Conservation (phyloP, 1,139 yeast genomes). For the Arxiozyma slooffiae region DNA sequence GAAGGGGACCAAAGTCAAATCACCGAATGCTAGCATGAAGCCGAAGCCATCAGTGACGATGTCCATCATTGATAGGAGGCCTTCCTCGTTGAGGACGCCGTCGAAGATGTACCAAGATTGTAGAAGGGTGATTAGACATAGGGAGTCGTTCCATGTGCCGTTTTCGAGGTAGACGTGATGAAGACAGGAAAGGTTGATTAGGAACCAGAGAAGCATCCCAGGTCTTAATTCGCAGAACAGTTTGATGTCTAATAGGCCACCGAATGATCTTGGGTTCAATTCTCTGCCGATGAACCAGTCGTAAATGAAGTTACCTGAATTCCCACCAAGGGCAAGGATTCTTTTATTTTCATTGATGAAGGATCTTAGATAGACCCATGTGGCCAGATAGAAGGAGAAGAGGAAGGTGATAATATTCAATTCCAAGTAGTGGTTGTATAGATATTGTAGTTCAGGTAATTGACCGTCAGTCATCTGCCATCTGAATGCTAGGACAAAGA, state of each 20-base stretch:
- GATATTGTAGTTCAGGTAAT: conserved; percentile 60
- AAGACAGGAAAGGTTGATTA: conserved; percentile 67
- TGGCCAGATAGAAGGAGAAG: conserved; percentile 52
- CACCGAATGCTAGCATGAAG: conserved; percentile 91
- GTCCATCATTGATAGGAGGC: conserved; percentile 88
- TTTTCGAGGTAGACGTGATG: conserved; percentile 61
- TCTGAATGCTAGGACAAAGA: conserved; percentile 42
- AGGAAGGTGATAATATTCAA: not conserved
- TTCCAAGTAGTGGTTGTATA: not conserved
- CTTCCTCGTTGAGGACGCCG: conserved; percentile 86
- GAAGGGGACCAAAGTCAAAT: conserved; percentile 88
- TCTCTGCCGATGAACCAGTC: conserved; percentile 98
- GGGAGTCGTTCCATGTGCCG: conserved; percentile 45
- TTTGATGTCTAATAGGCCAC: conserved; percentile 79
- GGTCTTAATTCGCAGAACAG: conserved; percentile 91
- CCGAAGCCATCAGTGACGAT: conserved; percentile 96
- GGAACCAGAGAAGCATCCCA: conserved; percentile 79
- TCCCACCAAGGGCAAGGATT: conserved; percentile 78
- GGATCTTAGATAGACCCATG: conserved; percentile 56
- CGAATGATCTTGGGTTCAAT: conserved; percentile 62
- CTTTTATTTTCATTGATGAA: conserved; percentile 44
- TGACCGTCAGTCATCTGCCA: conserved; percentile 40
- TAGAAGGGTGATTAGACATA: conserved; percentile 55
- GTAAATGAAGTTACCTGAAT: conserved; percentile 62
- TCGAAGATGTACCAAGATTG: conserved; percentile 82